Conservation (phyloP, 1,139 yeast species). For the Saccharomycopsis hybrid region DNA sequence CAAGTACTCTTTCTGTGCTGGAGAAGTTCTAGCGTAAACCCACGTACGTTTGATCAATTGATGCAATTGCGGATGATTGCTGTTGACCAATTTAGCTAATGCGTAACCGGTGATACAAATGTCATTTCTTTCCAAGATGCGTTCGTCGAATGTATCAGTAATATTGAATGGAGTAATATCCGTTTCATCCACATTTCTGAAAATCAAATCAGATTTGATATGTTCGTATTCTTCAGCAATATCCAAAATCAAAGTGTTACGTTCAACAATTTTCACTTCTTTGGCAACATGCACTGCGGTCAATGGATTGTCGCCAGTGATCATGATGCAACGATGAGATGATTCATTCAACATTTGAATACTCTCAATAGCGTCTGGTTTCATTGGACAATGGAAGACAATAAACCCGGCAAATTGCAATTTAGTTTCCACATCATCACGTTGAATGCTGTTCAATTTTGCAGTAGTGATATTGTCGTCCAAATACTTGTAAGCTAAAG, state of each 20-base stretch:
- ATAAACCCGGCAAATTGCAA: constrained; percentile 86
- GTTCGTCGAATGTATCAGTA: constrained; percentile 47
- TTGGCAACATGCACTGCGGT: constrained; percentile 98
- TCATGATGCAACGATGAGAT: constrained; percentile 93
- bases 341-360: constrained; percentile 91
- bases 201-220: constrained; percentile 53
- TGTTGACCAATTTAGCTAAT: constrained; percentile 52
- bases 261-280: constrained; percentile 81
- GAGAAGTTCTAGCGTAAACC: constrained; percentile 98
- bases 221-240: constrained; percentile 47
- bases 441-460: constrained; percentile 49
- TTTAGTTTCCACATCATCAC: constrained; percentile 71
- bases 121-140: constrained; percentile 63
- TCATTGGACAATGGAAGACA: constrained; percentile 96
- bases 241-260: constrained; percentile 81
- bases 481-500: constrained; percentile 77
- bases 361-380: constrained; percentile 85
- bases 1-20: constrained; percentile 94
- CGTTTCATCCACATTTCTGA: constrained; percentile 83
- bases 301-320: constrained; percentile 97
- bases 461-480: constrained; percentile 44
- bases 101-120: constrained; percentile 95
- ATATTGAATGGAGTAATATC: constrained; percentile 60
- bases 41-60: constrained; percentile 81
- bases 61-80: constrained; percentile 56